Conservation (phyloP, 2,329 filamentous ascomycete species). For the Alternaria longipes region DNA sequence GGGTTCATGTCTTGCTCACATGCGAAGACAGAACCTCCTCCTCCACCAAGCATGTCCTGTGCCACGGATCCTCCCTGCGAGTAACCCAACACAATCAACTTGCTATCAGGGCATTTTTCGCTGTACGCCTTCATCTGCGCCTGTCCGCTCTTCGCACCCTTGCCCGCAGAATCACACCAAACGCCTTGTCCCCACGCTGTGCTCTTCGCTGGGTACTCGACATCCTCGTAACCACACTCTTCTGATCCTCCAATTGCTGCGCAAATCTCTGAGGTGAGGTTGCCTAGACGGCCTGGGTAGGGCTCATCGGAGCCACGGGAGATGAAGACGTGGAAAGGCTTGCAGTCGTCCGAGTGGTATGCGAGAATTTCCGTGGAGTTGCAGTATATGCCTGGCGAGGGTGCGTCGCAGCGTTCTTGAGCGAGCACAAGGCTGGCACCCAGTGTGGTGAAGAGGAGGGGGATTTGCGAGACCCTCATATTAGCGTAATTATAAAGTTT, state of each 20-base stretch:
- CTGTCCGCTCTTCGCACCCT: slow-evolving; percentile 35
- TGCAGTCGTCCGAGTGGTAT: slow-evolving; percentile 33
- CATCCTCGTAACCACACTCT: slow-evolving; percentile 38
- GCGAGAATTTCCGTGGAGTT: slow-evolving; percentile 37
- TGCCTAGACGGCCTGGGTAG: slow-evolving; percentile 39
- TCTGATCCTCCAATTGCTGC: slow-evolving; percentile 22
- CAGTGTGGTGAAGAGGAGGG: slow-evolving; percentile 19
- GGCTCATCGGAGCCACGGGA: slow-evolving; percentile 42
- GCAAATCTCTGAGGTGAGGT: slow-evolving; percentile 36
- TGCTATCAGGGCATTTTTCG: slow-evolving; percentile 39
- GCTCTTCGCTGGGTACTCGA: slow-evolving; percentile 41
- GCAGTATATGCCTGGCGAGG: slow-evolving; percentile 31
- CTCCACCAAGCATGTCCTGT: slow-evolving; percentile 42
- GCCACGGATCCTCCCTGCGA: slow-evolving; percentile 39
- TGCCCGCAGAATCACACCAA: slow-evolving; percentile 40
- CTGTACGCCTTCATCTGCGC: slow-evolving; percentile 36
- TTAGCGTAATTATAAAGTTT: slow-evolving; percentile 8
- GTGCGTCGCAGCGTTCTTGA: slow-evolving; percentile 37
- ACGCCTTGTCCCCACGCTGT: slow-evolving; percentile 32
- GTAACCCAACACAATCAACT: slow-evolving; percentile 38
- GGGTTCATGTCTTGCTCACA: slow-evolving; percentile 35
- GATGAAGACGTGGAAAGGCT: slow-evolving; percentile 39
- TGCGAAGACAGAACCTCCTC: slow-evolving; percentile 36
- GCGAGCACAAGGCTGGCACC: slow-evolving; percentile 23
- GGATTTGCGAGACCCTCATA: slow-evolving; percentile 23